Evolutionary conservation across 345 rosid genomes (phyloP).

Genomic region (Bretschneidera sinensis): DNA sequence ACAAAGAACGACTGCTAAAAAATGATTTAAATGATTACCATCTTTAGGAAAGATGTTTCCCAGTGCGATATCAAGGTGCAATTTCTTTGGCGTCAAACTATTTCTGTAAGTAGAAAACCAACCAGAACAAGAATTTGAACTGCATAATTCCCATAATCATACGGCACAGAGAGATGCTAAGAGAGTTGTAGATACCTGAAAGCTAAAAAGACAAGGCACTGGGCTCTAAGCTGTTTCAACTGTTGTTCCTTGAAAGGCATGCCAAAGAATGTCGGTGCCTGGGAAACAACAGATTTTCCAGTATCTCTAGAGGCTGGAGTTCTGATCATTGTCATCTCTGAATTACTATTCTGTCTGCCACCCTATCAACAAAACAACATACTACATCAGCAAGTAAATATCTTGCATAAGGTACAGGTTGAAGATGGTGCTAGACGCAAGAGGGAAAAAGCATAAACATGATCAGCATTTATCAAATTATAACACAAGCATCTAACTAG

Average conservation of each 20-base stretch:
- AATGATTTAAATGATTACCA: slow-evolving; percentile 34
- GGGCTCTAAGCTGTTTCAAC: slow-evolving; percentile 91
- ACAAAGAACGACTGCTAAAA: slow-evolving; percentile 3
- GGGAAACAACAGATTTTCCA: slow-evolving; percentile 59
- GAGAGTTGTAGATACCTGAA: slow-evolving; percentile 49
- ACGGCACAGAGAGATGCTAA: slow-evolving; percentile 13
- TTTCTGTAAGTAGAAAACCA: slow-evolving; percentile 43
- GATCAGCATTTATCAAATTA: neutral
- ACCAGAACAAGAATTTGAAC: slow-evolving; percentile 1
- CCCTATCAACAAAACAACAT: slow-evolving; percentile 35
- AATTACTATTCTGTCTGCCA: slow-evolving; percentile 37
- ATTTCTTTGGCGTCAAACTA: slow-evolving; percentile 69
- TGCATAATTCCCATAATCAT: neutral
- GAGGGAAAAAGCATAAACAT: neutral
- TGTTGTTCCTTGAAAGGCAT: slow-evolving; percentile 85
- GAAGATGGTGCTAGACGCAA: neutral
- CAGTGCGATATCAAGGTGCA: slow-evolving; percentile 84
- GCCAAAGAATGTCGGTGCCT: slow-evolving; percentile 37
- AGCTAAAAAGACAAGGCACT: slow-evolving; percentile 88
- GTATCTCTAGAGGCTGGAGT: slow-evolving; percentile 47
- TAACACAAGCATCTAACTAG: neutral
- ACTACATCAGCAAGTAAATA: neutral
- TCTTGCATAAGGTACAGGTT: neutral
- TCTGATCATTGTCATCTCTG: slow-evolving; percentile 46
- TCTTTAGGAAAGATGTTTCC: slow-evolving; percentile 69